Conservation (phyloP, 306 rosid species). For the Quercus robur region DNA sequence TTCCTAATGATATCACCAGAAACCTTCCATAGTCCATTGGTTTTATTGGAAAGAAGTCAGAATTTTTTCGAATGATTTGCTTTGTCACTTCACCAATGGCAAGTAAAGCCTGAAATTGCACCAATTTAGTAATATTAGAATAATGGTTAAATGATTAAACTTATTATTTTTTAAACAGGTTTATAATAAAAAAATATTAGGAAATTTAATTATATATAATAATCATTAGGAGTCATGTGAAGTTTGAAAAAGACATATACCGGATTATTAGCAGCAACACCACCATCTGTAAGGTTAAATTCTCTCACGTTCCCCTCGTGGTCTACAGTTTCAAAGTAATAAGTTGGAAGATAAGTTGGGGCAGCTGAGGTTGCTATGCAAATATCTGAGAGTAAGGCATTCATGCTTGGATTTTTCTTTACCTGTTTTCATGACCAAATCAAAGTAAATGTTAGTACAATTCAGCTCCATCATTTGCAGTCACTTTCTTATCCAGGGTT, state of each 20-base stretch:
- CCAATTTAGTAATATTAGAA: background rate
- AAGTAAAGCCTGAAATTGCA: slow-evolving; percentile 34
- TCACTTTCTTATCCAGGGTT: background rate
- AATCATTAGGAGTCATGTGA: background rate
- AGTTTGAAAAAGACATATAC: slow-evolving; percentile 21
- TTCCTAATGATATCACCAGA: slow-evolving; percentile 56
- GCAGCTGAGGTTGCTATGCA: slow-evolving; percentile 75
- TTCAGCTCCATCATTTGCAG: background rate
- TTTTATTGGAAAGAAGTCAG: slow-evolving; percentile 25
- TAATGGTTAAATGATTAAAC: no score
- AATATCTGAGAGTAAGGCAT: slow-evolving; percentile 49
- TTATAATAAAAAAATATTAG: background rate
- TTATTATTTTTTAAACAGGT: no score
- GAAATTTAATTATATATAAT: background rate
- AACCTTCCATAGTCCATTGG: slow-evolving; percentile 34
- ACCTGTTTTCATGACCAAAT: slow-evolving; percentile 16
- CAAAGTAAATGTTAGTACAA: background rate
- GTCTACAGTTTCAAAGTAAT: slow-evolving; percentile 43
- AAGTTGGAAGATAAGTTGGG: slow-evolving; percentile 74
- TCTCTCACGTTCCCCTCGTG: slow-evolving; percentile 12
- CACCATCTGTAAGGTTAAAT: slow-evolving; percentile 64
- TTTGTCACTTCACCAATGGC: slow-evolving; percentile 55
- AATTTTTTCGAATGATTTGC: slow-evolving; percentile 10
- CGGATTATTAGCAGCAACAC: slow-evolving; percentile 72
- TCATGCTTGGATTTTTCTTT: slow-evolving; percentile 15